A percentile compares a stretch with the other conserved stretches of the same genome.
These are phyloP conservation scores for Stagonosporopsis chrysanthemi DNA, from an alignment of 2,329 filamentous ascomycete genomes.

Conservation along the genomic window DNA sequence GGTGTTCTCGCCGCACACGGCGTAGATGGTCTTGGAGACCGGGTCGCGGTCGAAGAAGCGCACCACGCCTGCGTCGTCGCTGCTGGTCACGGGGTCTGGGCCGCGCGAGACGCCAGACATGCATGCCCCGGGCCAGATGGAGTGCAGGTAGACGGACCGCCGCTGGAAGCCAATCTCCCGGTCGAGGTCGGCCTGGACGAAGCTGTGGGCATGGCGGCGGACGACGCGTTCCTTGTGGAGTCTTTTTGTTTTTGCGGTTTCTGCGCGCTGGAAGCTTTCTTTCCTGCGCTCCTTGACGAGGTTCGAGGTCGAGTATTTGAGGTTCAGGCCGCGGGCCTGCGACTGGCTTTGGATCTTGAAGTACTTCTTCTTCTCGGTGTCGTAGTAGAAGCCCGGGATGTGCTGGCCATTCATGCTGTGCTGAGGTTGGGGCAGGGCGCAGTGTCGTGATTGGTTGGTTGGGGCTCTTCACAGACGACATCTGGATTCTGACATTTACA, in stretches of 20 bases:
- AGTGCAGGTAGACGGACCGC: constrained; percentile 28
- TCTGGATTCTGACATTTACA: not conserved
- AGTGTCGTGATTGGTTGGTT: constrained; percentile 17
- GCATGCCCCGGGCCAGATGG: constrained; percentile 39
- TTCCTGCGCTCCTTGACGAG: constrained; percentile 47
- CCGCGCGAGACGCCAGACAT: constrained; percentile 21
- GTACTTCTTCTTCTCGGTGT: constrained; percentile 58
- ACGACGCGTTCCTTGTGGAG: constrained; percentile 37
- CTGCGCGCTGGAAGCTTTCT: constrained; percentile 26
- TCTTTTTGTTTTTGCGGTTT: constrained; percentile 18
- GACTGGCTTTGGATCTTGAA: constrained; percentile 55
- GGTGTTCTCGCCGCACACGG: constrained; percentile 33
- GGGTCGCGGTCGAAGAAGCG: constrained; percentile 42
- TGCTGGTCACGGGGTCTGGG: constrained; percentile 21
- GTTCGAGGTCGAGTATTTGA: constrained; percentile 53
- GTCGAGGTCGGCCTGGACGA: constrained; percentile 31
- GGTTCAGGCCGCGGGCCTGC: constrained; percentile 39
- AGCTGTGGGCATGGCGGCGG: constrained; percentile 25
- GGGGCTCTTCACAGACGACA: not conserved
- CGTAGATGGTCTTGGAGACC: constrained; percentile 32
- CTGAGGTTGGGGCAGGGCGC: not conserved
- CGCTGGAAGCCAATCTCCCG: constrained; percentile 38
- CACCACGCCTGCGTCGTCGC: constrained; percentile 15
- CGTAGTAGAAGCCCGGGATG: constrained; percentile 60
- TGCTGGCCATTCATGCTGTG: constrained; percentile 49